A percentile compares a stretch with the other conserved stretches of the same genome.
phyloP scores from a whole-genome alignment of 768 basidiomycete species.

The Hygrophoropsis aurantiaca region DNA sequence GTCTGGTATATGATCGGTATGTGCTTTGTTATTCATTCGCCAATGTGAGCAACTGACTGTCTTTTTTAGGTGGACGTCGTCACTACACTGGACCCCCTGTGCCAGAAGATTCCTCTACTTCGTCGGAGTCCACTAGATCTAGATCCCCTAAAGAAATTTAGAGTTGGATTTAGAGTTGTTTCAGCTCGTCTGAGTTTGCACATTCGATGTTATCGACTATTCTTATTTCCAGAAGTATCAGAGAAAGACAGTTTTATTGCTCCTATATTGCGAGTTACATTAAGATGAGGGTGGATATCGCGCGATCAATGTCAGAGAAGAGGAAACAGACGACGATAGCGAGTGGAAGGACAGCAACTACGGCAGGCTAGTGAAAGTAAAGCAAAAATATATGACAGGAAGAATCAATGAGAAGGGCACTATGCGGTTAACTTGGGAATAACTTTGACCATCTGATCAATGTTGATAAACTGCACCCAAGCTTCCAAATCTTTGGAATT shows the following conservation, averaged over 20 bases:
- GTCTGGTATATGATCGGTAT: constrained; percentile 60
- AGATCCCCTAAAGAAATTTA: not conserved
- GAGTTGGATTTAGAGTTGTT: no score
- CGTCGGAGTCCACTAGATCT: not conserved
- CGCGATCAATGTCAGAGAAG: constrained; percentile 3
- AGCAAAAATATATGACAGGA: not conserved
- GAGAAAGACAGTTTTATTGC: not conserved
- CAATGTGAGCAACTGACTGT: not conserved
- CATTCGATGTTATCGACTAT: no score
- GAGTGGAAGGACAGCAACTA: not conserved
- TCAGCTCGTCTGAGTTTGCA: no score
- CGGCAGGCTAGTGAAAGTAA: constrained; percentile 1
- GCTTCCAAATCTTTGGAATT: constrained; percentile 64
- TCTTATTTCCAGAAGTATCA: no score
- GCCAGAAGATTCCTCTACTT: constrained; percentile 15
- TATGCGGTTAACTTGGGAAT: constrained; percentile 70
- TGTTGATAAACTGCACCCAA: constrained; percentile 84
- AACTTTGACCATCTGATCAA: constrained; percentile 80
- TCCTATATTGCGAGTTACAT: no score
- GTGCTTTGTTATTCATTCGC: constrained; percentile 17
- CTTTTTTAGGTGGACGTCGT: constrained; percentile 38
- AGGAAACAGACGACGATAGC: constrained; percentile 6
- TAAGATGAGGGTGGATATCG: constrained; percentile 14
- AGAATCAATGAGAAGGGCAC: constrained; percentile 14
- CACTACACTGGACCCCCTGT: constrained; percentile 46